Evolutionary conservation across 1,284 basidiomycete species (phyloP).

Genomic region (Calocybe gambosa): DNA sequence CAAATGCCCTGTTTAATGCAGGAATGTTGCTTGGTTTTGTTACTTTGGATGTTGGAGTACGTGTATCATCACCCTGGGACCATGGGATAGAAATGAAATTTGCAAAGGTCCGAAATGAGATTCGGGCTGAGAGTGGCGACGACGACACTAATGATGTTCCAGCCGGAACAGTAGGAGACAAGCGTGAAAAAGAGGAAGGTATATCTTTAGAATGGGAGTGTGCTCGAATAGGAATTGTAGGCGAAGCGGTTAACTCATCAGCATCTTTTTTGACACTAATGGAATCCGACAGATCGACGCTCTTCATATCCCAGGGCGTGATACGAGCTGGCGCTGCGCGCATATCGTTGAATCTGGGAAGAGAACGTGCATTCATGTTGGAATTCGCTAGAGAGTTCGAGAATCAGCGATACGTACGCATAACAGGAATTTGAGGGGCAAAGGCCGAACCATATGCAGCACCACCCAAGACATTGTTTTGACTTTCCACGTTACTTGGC

Average conservation of each 20-base stretch:
- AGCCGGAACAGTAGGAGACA: constrained; percentile 10
- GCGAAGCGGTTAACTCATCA: constrained; percentile 6
- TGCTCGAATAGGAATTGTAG: constrained; percentile 18
- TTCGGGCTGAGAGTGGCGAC: constrained; percentile 46
- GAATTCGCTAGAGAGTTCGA: constrained; percentile 30
- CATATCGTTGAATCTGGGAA: constrained; percentile 29
- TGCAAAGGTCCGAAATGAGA: constrained; percentile 43
- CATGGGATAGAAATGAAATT: constrained; percentile 54
- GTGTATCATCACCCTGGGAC: constrained; percentile 22
- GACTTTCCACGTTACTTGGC: constrained; percentile 16
- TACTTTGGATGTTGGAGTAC: constrained; percentile 16
- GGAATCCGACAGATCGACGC: constrained; percentile 25
- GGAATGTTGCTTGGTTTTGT: not conserved
- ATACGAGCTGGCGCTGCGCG: constrained; percentile 16
- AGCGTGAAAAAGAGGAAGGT: constrained; percentile 4
- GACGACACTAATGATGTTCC: constrained; percentile 22
- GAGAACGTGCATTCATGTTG: constrained; percentile 30
- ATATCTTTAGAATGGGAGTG: constrained; percentile 13
- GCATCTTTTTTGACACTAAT: constrained; percentile 10
- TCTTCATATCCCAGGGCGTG: constrained; percentile 30
- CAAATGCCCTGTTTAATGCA: constrained; percentile 30
- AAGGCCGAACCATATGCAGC: constrained; percentile 52
- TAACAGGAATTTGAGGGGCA: constrained; percentile 39
- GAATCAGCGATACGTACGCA: constrained; percentile 54
- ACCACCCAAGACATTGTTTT: constrained; percentile 20